Evolutionary conservation across 2,329 filamentous ascomycete species (phyloP), one percentile per base, ranked within the genome.

Genomic region (Penicillium sp.): DNA sequence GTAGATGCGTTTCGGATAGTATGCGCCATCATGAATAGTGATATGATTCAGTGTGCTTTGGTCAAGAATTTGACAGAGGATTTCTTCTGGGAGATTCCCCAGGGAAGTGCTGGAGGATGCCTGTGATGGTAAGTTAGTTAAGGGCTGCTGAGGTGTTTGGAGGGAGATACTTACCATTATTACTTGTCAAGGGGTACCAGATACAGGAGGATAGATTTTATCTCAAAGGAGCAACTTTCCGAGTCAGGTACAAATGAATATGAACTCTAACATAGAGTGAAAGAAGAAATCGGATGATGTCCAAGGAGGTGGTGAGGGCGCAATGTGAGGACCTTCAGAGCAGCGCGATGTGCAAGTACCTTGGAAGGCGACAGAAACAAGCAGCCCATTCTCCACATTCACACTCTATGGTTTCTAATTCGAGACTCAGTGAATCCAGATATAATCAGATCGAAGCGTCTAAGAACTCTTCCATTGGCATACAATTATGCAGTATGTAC

Each of bases 11-110:
- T 46, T 49, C 13, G 24, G 24, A 9, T 26, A 26, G 13, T 30
- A 30, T n/a, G 10, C 6, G 20, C 15, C 24, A 8, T 20, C 15
- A 20, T 46, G 24, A n/a, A 27, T n/a, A 30, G 10, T 18, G 8
- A 5, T 32, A 10, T 23, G 27, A 8, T 27, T 49, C 8, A 49
- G 23, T 12, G 51, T 53, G 3, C 46, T 42, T 12, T 29, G 36
- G 8, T 54, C 46, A 3, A 54, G 21, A 15, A 54, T 54, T 12
- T 26, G 39, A 2, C 13, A 5, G 8, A 42, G 39, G n/a, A 42
- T 29, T 6, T 42, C 39, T 12, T 42, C 39, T 21, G 39, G 39
- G 39, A 42, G 39, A n/a, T 12, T 42, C 5, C 15, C 26, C 6
- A 42, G 39, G 7, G 24, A 29, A 12, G 15, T 5, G 15, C 15